Percentiles rank a stretch among this genome's conserved stretches.
phyloP scores from a whole-genome alignment of 2,329 filamentous ascomycete species.

The Penicillium sp. region DNA sequence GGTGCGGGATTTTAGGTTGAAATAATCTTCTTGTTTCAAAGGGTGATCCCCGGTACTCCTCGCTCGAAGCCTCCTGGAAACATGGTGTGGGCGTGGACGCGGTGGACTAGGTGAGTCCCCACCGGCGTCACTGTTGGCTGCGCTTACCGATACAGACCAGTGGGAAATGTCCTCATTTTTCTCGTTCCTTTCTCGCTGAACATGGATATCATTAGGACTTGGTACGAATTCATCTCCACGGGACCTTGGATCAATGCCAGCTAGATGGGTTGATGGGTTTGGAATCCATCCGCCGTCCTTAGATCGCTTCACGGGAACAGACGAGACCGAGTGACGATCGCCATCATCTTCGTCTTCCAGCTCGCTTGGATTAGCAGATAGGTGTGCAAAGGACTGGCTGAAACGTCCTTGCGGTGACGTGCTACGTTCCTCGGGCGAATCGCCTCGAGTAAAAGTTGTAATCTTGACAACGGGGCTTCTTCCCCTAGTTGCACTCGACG shows the following conservation, averaged over 20 bases:
- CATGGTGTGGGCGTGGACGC: constrained; percentile 23
- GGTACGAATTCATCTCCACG: constrained; percentile 47
- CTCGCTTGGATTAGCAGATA: constrained; percentile 33
- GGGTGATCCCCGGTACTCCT: constrained; percentile 44
- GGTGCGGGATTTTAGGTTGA: constrained; percentile 26
- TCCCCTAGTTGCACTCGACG: constrained; percentile 28
- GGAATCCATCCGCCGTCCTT: constrained; percentile 51
- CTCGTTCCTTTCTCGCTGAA: constrained; percentile 48
- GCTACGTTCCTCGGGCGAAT: constrained; percentile 41
- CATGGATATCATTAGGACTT: constrained; percentile 53
- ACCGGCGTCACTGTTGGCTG: constrained; percentile 45
- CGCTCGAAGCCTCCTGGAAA: constrained; percentile 45
- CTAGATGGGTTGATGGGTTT: constrained; percentile 40
- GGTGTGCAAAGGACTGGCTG: constrained; percentile 38
- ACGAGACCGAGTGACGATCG: constrained; percentile 20
- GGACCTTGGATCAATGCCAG: constrained; percentile 49
- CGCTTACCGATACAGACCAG: constrained; percentile 55
- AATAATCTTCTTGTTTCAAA: constrained; percentile 35
- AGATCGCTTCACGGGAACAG: constrained; percentile 34
- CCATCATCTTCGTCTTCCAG: constrained; percentile 29
- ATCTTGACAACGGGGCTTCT: constrained; percentile 49
- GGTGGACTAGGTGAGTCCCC: constrained; percentile 27
- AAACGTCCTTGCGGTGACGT: constrained; percentile 23
- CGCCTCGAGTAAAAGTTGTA: constrained; percentile 44
- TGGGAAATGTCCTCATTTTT: constrained; percentile 55